phyloP scores from a whole-genome alignment of 805 yeast genomes.

The Kodamaea jinghongensis region DNA sequence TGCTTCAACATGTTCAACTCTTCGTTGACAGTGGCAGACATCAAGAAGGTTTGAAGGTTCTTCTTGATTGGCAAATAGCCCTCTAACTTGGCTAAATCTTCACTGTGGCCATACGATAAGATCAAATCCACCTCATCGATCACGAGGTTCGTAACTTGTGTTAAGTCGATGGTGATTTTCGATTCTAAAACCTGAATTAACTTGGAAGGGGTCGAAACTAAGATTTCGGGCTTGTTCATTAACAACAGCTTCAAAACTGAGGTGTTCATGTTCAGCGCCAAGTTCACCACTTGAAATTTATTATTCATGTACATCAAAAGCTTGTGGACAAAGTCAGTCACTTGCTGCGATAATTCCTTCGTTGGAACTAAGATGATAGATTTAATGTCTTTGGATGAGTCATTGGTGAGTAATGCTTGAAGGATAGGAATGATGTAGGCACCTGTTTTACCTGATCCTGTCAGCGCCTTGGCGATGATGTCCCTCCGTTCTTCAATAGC shows the following conservation, averaged over 20 bases:
- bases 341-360: constrained; percentile 87
- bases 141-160: constrained; percentile 64
- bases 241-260: constrained; percentile 70
- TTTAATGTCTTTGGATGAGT: constrained; percentile 33
- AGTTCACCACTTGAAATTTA: constrained; percentile 60
- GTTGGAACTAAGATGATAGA: constrained; percentile 89
- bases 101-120: constrained; percentile 84
- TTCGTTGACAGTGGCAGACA: constrained; percentile 94
- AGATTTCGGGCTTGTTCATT: constrained; percentile 71
- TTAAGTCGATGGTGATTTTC: constrained; percentile 43
- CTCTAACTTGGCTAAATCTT: constrained; percentile 70
- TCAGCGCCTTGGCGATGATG: constrained; percentile 88
- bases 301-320: constrained; percentile 70
- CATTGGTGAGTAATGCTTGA: constrained; percentile 59
- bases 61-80: constrained; percentile 67
- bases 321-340: constrained; percentile 63
- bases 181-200: constrained; percentile 53
- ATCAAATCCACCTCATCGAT: constrained; percentile 95
- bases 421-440: constrained; percentile 87
- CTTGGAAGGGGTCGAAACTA: constrained; percentile 85
- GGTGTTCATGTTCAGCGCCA: constrained; percentile 64
- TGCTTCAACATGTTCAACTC: constrained; percentile 76
- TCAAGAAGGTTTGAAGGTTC: constrained; percentile 80
- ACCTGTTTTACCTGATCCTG: constrained; percentile 95
- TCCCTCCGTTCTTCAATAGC: constrained; percentile 90